Percentiles rank a stretch among this genome's conserved stretches.
These are phyloP conservation scores for Apiospora hydei DNA, from an alignment of 2,329 filamentous ascomycete species.

Conservation along the genomic window DNA sequence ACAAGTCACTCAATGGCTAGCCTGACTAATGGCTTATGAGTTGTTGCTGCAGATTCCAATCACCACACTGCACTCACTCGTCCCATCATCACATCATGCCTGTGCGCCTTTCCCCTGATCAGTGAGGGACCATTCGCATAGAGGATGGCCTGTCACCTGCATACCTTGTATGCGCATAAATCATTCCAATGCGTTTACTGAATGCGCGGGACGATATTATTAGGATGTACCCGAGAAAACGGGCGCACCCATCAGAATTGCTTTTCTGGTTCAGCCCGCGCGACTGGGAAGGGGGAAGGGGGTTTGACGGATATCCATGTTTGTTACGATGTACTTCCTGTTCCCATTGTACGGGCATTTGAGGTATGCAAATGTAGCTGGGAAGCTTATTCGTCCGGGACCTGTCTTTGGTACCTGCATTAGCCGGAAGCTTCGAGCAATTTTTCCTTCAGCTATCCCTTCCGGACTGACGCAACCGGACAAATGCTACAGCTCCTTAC, in stretches of 20 bases:
- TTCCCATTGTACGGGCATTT: neutral
- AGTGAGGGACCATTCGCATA: neutral
- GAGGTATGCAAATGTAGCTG: neutral
- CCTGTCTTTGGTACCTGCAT: constrained; percentile 14
- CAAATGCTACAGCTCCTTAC: constrained; percentile 3
- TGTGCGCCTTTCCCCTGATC: neutral
- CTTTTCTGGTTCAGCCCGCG: constrained; percentile 13
- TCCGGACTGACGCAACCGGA: neutral
- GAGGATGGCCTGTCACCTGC: neutral
- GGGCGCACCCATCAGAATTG: neutral
- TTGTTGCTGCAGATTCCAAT: constrained; percentile 1
- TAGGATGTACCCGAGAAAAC: constrained; percentile 7
- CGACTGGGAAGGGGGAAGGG: neutral
- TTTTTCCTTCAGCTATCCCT: neutral
- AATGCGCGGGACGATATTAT: neutral
- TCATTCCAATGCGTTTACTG: neutral
- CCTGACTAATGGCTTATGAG: constrained; percentile 19
- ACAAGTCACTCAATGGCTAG: constrained; percentile 1
- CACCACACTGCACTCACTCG: neutral
- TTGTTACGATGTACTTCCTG: neutral
- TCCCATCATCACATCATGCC: constrained; percentile 10
- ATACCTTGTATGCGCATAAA: neutral
- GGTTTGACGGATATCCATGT: neutral
- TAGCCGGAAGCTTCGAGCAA: neutral
- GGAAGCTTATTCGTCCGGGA: constrained; percentile 18